A percentile compares a stretch with the other conserved stretches of the same genome.
phyloP scores from a whole-genome alignment of 495 filamentous ascomycete species.

The Penicillium subrubescens region DNA sequence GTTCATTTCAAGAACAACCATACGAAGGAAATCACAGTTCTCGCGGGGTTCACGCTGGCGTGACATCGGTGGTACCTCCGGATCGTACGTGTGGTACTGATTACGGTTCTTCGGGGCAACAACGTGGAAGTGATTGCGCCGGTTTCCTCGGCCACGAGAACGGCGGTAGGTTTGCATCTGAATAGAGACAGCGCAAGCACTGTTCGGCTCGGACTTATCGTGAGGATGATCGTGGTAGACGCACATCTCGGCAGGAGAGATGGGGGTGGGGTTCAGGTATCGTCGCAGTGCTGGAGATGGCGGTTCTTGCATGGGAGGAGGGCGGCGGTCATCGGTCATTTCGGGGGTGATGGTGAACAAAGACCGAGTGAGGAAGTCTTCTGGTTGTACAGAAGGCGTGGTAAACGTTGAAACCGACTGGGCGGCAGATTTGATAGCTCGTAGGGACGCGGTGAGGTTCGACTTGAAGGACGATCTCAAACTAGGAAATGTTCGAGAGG shows the following conservation, averaged over 20 bases:
- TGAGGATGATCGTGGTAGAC: conserved; percentile 51
- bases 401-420: conserved; percentile 78
- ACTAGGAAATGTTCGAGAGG: conserved; percentile 40
- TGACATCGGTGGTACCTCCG: conserved; percentile 51
- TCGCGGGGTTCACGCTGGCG: conserved; percentile 89
- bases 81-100: conserved; percentile 45
- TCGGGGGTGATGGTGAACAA: conserved; percentile 76
- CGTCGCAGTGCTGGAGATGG: conserved; percentile 86
- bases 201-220: conserved; percentile 29
- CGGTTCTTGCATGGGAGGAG: conserved; percentile 70
- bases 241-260: conserved; percentile 67
- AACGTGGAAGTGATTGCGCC: conserved; percentile 38
- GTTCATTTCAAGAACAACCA: conserved; percentile 95
- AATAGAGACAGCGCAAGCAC: conserved; percentile 71
- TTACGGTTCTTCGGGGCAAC: conserved; percentile 31
- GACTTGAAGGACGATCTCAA: conserved; percentile 74
- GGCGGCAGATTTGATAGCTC: conserved; percentile 82
- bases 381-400: conserved; percentile 72
- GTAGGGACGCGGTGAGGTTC: conserved; percentile 89
- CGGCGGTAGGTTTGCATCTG: conserved; percentile 81
- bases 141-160: conserved; percentile 36
- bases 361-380: conserved; percentile 88
- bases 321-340: conserved; percentile 86
- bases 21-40: conserved; percentile 90
- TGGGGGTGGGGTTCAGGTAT: conserved; percentile 84